Evolutionary conservation across 1,139 yeast genomes (phyloP).

Genomic region (Scheffersomyces cryptocercus): DNA sequence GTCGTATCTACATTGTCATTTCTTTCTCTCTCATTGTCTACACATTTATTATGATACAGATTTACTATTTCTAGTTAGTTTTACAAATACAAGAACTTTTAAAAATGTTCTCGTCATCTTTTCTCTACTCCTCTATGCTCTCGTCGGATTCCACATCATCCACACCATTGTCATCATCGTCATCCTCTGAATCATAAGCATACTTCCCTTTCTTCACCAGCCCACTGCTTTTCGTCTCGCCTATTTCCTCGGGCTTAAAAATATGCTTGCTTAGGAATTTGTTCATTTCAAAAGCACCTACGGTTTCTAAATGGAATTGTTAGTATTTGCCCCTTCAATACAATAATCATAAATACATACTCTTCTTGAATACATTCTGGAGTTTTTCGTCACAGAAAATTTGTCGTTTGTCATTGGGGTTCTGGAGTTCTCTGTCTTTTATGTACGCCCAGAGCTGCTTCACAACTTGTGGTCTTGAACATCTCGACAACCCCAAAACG

Average conservation of each 20-base stretch:
- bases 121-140: conserved; percentile 2
- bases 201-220: neutral
- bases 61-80: too few relatives aligned
- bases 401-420: conserved; percentile 66
- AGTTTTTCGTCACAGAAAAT: conserved; percentile 69
- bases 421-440: conserved; percentile 62
- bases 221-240: neutral
- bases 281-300: conserved; percentile 70
- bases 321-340: conserved; percentile 14
- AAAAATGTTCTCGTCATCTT: neutral
- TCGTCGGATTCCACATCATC: neutral
- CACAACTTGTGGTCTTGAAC: conserved; percentile 72
- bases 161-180: conserved; percentile 12
- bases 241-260: conserved; percentile 41
- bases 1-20: too few relatives aligned
- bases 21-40: too few relatives aligned
- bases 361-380: conserved; percentile 57
- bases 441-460: conserved; percentile 75
- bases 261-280: conserved; percentile 59
- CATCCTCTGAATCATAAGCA: conserved; percentile 8
- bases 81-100: too few relatives aligned
- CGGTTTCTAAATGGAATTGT: conserved; percentile 32
- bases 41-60: too few relatives aligned
- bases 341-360: conserved; percentile 18
- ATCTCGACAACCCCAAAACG: conserved; percentile 39